Percentiles rank a stretch among this genome's conserved stretches.
These are phyloP conservation scores for Phaeotremella fagi DNA, from an alignment of 768 basidiomycete species.

Conservation along the genomic window DNA sequence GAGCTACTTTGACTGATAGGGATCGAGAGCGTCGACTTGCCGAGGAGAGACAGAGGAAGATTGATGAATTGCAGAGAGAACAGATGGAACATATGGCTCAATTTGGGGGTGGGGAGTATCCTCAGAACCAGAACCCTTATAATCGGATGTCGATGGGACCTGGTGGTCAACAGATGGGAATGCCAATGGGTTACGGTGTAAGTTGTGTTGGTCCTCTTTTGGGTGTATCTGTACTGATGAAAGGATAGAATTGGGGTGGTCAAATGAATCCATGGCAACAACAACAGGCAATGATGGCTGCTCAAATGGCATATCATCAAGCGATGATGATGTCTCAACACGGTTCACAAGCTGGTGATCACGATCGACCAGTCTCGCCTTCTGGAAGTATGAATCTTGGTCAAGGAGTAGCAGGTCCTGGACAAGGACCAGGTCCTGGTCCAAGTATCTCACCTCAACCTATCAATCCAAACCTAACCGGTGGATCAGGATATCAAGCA, in stretches of 20 bases:
- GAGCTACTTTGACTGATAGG: conserved; percentile 87
- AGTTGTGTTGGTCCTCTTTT: conserved; percentile 12
- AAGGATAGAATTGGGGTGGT: conserved; percentile 22
- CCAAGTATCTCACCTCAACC: background rate
- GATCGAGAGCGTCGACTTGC: conserved; percentile 88
- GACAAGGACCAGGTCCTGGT: background rate
- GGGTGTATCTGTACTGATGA: conserved; percentile 6
- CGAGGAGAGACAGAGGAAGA: conserved; percentile 86
- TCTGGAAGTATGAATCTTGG: background rate
- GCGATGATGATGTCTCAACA: conserved; percentile 35
- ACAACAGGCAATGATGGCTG: conserved; percentile 51
- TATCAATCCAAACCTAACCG: background rate
- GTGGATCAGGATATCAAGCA: background rate
- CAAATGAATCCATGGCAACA: conserved; percentile 43
- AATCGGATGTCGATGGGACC: conserved; percentile 30
- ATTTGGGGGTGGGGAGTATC: conserved; percentile 53
- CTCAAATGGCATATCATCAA: conserved; percentile 50
- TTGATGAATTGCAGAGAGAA: conserved; percentile 82
- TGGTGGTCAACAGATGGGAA: conserved; percentile 36
- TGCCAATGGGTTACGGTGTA: conserved; percentile 30
- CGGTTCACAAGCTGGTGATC: conserved; percentile 20
- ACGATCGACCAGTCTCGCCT: conserved; percentile 8
- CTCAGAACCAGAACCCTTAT: conserved; percentile 53
- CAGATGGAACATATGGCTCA: conserved; percentile 82
- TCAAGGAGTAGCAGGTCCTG: background rate